A percentile compares a stretch with the other conserved stretches of the same genome.
Conservation (phyloP, 768 basidiomycete species). For the Collybia sordida region DNA sequence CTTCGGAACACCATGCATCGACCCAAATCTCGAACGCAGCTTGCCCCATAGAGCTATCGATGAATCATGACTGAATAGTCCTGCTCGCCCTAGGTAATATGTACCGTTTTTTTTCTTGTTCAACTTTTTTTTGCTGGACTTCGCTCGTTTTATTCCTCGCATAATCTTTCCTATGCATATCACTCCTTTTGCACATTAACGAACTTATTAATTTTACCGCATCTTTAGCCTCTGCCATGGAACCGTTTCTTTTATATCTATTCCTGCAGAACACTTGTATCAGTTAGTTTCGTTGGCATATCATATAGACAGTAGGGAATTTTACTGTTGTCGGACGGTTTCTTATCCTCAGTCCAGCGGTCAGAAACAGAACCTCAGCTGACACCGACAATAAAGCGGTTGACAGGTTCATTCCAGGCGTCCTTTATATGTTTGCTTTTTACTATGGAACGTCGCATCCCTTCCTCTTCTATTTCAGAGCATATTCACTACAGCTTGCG, state of each 20-base stretch:
- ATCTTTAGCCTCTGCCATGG: conserved; percentile 5
- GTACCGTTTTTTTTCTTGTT: neutral
- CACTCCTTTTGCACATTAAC: conserved; percentile 13
- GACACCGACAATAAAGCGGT: neutral
- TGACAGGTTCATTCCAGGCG: conserved; percentile 7
- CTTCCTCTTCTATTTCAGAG: conserved; percentile 2
- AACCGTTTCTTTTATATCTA: conserved; percentile 1
- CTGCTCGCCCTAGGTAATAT: neutral
- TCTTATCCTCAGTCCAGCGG: too few species aligned
- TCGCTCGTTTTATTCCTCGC: conserved; percentile 4
- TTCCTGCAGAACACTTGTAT: conserved; percentile 14
- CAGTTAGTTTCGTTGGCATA: conserved; percentile 7
- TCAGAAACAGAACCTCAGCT: too few species aligned
- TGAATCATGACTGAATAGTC: conserved; percentile 43
- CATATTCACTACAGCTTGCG: conserved; percentile 3
- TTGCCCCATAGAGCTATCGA: conserved; percentile 69
- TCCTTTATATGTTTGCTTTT: neutral
- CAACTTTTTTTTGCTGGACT: conserved; percentile 3
- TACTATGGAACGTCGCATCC: conserved; percentile 8
- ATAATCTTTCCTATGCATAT: conserved; percentile 11
- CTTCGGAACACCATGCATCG: conserved; percentile 48
- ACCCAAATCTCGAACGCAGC: conserved; percentile 58
- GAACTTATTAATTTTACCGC: conserved; percentile 14
- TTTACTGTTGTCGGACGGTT: neutral
- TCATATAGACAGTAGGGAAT: conserved; percentile 15